These are phyloP conservation scores for Rehmannia glutinosa DNA, from an alignment of 257 asterid species.

Conservation along the genomic window DNA sequence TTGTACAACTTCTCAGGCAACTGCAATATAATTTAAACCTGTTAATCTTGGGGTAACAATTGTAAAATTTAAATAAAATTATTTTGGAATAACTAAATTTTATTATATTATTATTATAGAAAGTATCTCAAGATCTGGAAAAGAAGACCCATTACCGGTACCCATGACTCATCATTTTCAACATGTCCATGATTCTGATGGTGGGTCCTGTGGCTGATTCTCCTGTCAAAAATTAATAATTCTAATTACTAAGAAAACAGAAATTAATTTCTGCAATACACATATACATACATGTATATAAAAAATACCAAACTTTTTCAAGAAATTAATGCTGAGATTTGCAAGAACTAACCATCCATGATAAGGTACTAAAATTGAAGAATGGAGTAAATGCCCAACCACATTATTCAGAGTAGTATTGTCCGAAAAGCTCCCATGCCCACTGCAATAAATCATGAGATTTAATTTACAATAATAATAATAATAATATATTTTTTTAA, in stretches of 20 bases:
- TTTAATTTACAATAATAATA: too few species aligned
- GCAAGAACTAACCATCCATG: conserved; percentile 56
- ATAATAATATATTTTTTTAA: too few species aligned
- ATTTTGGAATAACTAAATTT: neutral
- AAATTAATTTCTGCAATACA: too few species aligned
- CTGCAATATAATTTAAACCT: conserved; percentile 22
- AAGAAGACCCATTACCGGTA: conserved; percentile 39
- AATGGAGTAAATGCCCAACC: conserved; percentile 64
- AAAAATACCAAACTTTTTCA: neutral
- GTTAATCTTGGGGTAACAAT: neutral
- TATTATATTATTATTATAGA: neutral
- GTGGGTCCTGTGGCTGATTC: conserved; percentile 73
- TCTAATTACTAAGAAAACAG: too few species aligned
- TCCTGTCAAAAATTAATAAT: conserved; percentile 26
- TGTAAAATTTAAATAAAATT: neutral
- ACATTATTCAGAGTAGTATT: conserved; percentile 38
- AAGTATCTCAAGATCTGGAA: neutral
- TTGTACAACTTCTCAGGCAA: conserved; percentile 44
- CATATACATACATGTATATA: neutral
- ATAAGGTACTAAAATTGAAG: conserved; percentile 56
- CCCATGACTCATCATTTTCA: conserved; percentile 76
- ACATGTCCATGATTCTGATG: conserved; percentile 77
- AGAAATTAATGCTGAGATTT: neutral
- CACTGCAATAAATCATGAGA: conserved; percentile 32
- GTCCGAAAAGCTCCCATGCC: conserved; percentile 74